Evolutionary conservation across 805 yeast species (phyloP).

Genomic region (Starmerella apis): DNA sequence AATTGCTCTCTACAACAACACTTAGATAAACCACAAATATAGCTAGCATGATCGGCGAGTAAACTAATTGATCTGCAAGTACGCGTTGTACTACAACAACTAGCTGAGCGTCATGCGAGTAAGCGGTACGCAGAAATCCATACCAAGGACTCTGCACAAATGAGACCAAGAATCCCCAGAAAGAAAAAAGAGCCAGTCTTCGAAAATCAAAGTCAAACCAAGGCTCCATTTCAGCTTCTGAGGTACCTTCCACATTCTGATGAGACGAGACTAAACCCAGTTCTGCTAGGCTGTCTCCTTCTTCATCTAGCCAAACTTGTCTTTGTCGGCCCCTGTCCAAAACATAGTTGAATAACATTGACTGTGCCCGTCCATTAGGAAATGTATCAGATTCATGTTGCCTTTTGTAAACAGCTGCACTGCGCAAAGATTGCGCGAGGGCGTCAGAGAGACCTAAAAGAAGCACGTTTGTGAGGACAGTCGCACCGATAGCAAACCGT

Average conservation of each 20-base stretch:
- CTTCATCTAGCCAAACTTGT: slow-evolving; percentile 30
- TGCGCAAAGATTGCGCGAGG: slow-evolving; percentile 64
- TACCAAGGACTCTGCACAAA: slow-evolving; percentile 87
- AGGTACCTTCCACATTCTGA: slow-evolving; percentile 7
- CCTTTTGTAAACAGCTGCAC: slow-evolving; percentile 27
- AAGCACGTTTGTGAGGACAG: slow-evolving; percentile 67
- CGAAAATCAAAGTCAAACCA: slow-evolving; percentile 45
- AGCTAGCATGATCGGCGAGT: slow-evolving; percentile 75
- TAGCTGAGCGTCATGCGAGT: slow-evolving; percentile 66
- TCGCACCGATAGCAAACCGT: slow-evolving; percentile 59
- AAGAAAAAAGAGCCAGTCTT: slow-evolving; percentile 66
- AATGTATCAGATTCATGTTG: neutral
- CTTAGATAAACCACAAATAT: slow-evolving; percentile 79
- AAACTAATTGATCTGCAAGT: slow-evolving; percentile 77
- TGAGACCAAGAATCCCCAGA: slow-evolving; percentile 80
- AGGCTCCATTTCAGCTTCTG: neutral
- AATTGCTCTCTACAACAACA: slow-evolving; percentile 65
- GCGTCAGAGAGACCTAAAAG: slow-evolving; percentile 86
- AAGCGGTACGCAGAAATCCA: slow-evolving; percentile 62
- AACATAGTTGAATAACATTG: slow-evolving; percentile 25
- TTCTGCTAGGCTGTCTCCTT: slow-evolving; percentile 26
- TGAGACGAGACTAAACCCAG: slow-evolving; percentile 22
- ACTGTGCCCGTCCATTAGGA: slow-evolving; percentile 6
- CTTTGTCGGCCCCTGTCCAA: slow-evolving; percentile 30
- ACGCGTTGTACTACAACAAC: slow-evolving; percentile 73